phyloP scores from a whole-genome alignment of 352 stramenopile species.

The Pythium volutum region DNA sequence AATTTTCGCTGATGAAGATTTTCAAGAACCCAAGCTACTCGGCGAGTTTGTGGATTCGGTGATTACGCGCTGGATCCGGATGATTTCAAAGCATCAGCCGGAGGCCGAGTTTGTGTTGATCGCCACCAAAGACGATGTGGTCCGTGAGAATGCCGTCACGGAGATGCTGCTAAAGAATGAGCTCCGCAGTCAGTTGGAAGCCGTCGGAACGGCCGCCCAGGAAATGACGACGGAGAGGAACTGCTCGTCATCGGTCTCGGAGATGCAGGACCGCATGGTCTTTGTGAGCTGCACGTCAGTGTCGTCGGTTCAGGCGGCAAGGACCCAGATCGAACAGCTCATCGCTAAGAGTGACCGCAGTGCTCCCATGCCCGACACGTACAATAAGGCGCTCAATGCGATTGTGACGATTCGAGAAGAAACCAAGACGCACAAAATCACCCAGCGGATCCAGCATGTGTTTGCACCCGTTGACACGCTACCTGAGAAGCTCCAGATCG shows the following conservation, averaged over 20 bases:
- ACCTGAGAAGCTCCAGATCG: neutral
- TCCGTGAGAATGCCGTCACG: neutral
- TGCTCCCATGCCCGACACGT: neutral
- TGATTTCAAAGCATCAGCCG: constrained; percentile 2
- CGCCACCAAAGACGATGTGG: constrained; percentile 4
- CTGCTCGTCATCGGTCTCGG: neutral
- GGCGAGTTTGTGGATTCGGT: neutral
- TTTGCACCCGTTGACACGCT: neutral
- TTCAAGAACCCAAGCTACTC: neutral
- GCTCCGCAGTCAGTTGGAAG: neutral
- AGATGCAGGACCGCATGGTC: neutral
- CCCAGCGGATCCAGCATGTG: neutral
- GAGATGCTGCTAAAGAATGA: neutral
- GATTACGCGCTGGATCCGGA: neutral
- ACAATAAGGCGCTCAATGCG: neutral
- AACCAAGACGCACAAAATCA: neutral
- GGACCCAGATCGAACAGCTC: neutral
- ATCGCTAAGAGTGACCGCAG: neutral
- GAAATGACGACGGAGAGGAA: neutral
- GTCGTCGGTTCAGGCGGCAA: neutral
- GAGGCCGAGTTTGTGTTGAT: constrained; percentile 10
- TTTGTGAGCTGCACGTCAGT: neutral
- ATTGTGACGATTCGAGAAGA: neutral
- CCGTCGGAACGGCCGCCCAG: neutral
- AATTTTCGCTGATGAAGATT: neutral